Conservation (phyloP, 257 asterid species). For the Nicotiana tomentosiformis region DNA sequence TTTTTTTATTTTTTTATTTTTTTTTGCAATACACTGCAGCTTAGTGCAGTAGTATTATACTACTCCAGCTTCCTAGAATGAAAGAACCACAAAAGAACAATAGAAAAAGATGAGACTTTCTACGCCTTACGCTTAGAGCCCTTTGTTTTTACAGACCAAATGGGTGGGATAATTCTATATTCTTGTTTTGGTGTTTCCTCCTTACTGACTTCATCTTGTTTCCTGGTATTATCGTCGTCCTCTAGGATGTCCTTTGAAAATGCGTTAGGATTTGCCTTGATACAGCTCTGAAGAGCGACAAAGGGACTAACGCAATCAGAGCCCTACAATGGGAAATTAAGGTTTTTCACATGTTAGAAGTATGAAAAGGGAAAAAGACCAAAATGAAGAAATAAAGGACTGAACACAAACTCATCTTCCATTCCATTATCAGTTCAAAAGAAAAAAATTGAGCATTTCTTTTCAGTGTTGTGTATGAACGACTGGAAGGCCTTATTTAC, state of each 20-base stretch:
- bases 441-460: not conserved
- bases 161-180: slow-evolving; percentile 50
- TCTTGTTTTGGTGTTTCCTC: slow-evolving; percentile 38
- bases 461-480: not conserved
- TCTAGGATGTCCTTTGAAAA: slow-evolving; percentile 67
- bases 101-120: slow-evolving; percentile 1
- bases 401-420: not conserved
- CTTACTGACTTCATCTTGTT: not conserved
- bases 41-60: not conserved
- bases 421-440: not conserved
- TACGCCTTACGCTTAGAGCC: slow-evolving; percentile 23
- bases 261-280: slow-evolving; percentile 72
- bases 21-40: not conserved
- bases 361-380: not conserved
- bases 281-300: slow-evolving; percentile 82
- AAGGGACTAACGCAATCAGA: slow-evolving; percentile 77
- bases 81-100: not conserved
- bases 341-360: not conserved
- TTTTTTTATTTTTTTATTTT: too few species aligned
- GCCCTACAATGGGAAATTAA: slow-evolving; percentile 29
- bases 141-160: slow-evolving; percentile 59
- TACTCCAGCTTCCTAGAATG: not conserved
- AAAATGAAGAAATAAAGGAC: not conserved
- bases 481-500: not conserved
- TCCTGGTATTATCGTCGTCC: slow-evolving; percentile 21